Percentiles rank a stretch among this genome's conserved stretches.
phyloP scores from a whole-genome alignment of 2,329 filamentous ascomycete genomes.

The Sporothrix sp. region DNA sequence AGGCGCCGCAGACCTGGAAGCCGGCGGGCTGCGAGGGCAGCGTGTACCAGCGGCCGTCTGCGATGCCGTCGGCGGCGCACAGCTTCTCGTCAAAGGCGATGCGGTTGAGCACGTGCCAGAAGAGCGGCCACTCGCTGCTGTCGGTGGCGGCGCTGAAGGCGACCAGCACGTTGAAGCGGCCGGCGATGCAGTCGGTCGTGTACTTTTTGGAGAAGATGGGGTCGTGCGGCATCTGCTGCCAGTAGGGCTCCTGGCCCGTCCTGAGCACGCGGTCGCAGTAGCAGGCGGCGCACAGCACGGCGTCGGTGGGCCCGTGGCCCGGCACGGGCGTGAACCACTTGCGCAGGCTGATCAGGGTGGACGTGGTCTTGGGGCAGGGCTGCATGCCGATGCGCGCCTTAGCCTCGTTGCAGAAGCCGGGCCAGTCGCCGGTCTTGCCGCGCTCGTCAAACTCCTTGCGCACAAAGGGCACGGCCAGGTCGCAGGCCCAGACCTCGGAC shows the following conservation, averaged over 20 bases:
- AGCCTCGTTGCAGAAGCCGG: constrained; percentile 25
- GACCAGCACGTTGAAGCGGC: constrained; percentile 24
- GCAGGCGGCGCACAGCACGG: constrained; percentile 29
- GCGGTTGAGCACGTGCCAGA: constrained; percentile 26
- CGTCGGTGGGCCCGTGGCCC: constrained; percentile 18
- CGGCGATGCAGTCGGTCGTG: constrained; percentile 17
- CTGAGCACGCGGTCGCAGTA: constrained; percentile 28
- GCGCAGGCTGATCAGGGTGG: not conserved
- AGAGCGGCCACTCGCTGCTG: constrained; percentile 23
- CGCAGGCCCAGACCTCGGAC: constrained; percentile 27
- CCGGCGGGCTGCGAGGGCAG: constrained; percentile 23
- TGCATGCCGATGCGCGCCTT: constrained; percentile 15
- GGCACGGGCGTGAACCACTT: constrained; percentile 27
- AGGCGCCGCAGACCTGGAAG: constrained; percentile 30
- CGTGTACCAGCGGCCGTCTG: constrained; percentile 26
- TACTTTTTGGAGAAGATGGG: constrained; percentile 18
- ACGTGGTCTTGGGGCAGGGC: not conserved
- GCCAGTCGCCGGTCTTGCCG: constrained; percentile 24
- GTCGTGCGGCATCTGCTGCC: constrained; percentile 13
- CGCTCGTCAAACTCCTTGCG: constrained; percentile 23
- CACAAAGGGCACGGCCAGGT: constrained; percentile 25
- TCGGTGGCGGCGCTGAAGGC: constrained; percentile 25
- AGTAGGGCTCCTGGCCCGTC: constrained; percentile 18
- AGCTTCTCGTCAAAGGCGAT: constrained; percentile 22
- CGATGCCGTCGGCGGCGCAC: constrained; percentile 25